Evolutionary conservation across 257 asterid genomes (phyloP).

Genomic region (Euphrasia confusa): DNA sequence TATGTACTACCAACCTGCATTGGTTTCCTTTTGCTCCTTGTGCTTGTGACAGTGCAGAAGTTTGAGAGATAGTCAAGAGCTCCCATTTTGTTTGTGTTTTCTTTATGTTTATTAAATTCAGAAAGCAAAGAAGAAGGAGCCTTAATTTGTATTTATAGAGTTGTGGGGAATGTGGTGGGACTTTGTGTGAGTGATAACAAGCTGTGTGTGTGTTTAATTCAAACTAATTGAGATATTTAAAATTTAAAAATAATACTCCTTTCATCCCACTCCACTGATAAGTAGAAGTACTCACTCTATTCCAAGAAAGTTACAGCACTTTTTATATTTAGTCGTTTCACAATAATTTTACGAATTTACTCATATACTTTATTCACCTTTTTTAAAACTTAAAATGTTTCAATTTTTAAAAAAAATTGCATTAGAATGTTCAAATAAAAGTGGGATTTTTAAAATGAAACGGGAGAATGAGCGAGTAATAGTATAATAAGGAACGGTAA

Average conservation of each 20-base stretch:
- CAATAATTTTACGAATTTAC: too few species aligned
- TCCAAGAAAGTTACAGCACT: too few species aligned
- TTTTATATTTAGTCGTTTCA: too few species aligned
- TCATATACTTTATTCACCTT: too few species aligned
- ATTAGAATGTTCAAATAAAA: too few species aligned
- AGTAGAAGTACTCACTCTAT: too few species aligned
- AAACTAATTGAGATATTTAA: background rate
- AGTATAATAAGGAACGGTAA: constrained; percentile 22
- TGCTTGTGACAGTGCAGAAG: constrained; percentile 69
- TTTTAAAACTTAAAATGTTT: too few species aligned
- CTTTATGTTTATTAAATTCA: background rate
- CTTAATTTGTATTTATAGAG: constrained; percentile 28
- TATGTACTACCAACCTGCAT: constrained; percentile 47
- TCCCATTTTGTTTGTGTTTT: constrained; percentile 42
- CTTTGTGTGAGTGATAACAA: background rate
- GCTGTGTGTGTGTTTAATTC: background rate
- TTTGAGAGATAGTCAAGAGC: constrained; percentile 82
- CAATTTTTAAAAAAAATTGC: too few species aligned
- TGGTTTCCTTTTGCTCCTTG: constrained; percentile 56
- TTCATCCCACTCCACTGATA: too few species aligned
- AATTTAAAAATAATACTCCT: too few species aligned
- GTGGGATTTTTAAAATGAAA: too few species aligned
- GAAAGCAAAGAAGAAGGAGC: constrained; percentile 23
- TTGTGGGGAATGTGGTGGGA: constrained; percentile 28
- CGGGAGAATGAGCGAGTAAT: too few species aligned